phyloP scores from a whole-genome alignment of 208 protist genomes.

The Wallacemonas rigidus region DNA sequence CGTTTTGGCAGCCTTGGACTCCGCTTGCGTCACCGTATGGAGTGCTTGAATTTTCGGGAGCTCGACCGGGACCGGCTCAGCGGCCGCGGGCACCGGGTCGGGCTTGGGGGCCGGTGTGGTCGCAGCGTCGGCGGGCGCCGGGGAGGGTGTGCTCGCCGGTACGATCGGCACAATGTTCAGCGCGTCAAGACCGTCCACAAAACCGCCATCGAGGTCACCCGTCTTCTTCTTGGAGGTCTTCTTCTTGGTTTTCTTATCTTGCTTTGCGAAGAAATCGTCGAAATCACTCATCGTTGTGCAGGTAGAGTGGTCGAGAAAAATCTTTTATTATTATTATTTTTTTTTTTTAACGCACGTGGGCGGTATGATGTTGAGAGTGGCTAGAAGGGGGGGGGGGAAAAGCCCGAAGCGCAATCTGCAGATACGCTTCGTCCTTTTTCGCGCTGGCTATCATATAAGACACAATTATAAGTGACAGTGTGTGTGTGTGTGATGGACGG shows the following conservation, averaged over 20 bases:
- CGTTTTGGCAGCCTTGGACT: constrained; percentile 38
- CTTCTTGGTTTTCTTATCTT: constrained; percentile 63
- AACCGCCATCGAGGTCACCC: constrained; percentile 38
- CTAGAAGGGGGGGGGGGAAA: too few species aligned
- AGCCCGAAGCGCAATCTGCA: too few species aligned
- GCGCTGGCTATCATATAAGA: too few species aligned
- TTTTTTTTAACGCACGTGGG: not conserved
- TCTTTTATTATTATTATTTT: constrained; percentile 21
- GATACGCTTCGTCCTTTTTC: too few species aligned
- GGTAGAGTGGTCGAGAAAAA: not conserved
- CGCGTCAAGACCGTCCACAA: constrained; percentile 40
- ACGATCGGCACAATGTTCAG: constrained; percentile 23
- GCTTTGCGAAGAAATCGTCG: constrained; percentile 68
- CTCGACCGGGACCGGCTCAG: constrained; percentile 24
- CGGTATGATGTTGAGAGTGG: too few species aligned
- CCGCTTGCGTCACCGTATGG: constrained; percentile 14
- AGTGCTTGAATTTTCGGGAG: constrained; percentile 18
- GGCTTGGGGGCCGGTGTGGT: not conserved
- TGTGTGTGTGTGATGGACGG: too few species aligned
- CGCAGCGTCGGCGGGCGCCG: not conserved
- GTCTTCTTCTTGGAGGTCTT: constrained; percentile 62
- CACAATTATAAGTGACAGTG: too few species aligned
- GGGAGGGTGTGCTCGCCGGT: too few species aligned
- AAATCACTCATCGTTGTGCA: constrained; percentile 43
- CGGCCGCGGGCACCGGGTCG: constrained; percentile 10